Base-by-base conservation (phyloP, 2,329 filamentous ascomycete genomes). In the Diplodia scrobiculata region DNA sequence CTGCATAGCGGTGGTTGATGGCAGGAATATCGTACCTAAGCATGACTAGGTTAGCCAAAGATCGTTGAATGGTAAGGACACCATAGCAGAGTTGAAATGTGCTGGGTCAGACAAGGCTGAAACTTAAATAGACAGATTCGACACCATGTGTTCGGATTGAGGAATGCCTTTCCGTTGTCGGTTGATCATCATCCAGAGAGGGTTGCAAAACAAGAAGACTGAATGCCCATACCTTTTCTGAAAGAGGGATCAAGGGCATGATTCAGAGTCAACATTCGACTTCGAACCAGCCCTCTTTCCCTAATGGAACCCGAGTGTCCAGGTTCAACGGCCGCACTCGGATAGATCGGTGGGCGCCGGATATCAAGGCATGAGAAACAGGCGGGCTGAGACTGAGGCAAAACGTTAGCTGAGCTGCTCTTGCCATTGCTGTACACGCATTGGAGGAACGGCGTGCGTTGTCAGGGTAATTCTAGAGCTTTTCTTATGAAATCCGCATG, bases 91-190 rank as follows among this genome's bases (percentile, higher is more conserved):
- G 59, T 62, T 50, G 38, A 36, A 27, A 51, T 25, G 19, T 68
- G 48, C 13, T 72, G 71, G 73, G 78, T 87, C 85, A 87, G 85
- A 87, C 85, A 87, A 87, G 85, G 85, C 85, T 87, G 85, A 87
- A 87, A 87, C 85, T 88, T 81, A 76, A 76, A 78, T 53, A 29
- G 82, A 86, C 84, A 84, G 81, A 82, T 84, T 87, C 85, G 83
- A 87, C 85, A 87, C 83, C 78, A 76, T 80, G 77, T 80, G 79
- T 87, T 87, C 84, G 83, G 85, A 80, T 84, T 84, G 85, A 87
- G 85, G 85, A 87, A 87, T 87, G 85, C 85, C 86, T 84, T 81
- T 85, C 83, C 82, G 83, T 77, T 86, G 85, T 87, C 85, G 78
- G 80, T 77, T 77, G 77, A 82, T 87, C 85, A 87, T 87, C 85